Base-by-base conservation (phyloP, 164 flowering plant species). In the Akebia trifoliata region DNA sequence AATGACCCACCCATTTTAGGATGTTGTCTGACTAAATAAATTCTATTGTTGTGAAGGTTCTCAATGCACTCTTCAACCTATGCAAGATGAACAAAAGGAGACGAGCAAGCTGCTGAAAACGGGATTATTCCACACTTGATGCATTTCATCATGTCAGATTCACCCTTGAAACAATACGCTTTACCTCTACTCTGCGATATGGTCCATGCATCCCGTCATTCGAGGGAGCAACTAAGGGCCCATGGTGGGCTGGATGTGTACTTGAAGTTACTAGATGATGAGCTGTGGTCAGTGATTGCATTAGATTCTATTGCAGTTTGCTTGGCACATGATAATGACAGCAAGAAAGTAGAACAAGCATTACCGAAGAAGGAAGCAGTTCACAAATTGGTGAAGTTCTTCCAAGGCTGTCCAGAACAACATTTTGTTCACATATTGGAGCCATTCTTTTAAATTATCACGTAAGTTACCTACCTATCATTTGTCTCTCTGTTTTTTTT, bases 151-250 rank as follows among this genome's bases (percentile, higher is more conserved):
- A 75, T 80, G 75, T 76, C 84, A 17, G 83, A 76, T 67, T 94
- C 99, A 58, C 91, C 89, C 22, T 64, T 94, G 75, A 94, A 80
- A 64, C 89, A 76, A 61, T 76, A 73, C 72, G 99, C 99, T 57
- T 68, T 94, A 68, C 97, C 99, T 45, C 76, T 94, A 28, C 74
- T 94, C 2, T 94, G 97, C 65, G 99, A 94, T 68, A 94, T 90
- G 96, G 99, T 97, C 43, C 97, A 94, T 76, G 99, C 99, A 54
- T 94, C 97, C 39, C 88, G 95, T 11, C 87, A 84, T 58, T 94
- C 99, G 17, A 81, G 99, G 68, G 99, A 94, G 72, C 99, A 86
- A 54, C 72, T 94, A 63, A 80, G 99, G 62, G 95, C 93, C 46
- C 97, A 87, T 68, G 91, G 95, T 20, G 97, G 96, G 1, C 67